Base-by-base conservation (phyloP, 192 early-diverging fungal species). In the Umbelopsis vinacea region DNA sequence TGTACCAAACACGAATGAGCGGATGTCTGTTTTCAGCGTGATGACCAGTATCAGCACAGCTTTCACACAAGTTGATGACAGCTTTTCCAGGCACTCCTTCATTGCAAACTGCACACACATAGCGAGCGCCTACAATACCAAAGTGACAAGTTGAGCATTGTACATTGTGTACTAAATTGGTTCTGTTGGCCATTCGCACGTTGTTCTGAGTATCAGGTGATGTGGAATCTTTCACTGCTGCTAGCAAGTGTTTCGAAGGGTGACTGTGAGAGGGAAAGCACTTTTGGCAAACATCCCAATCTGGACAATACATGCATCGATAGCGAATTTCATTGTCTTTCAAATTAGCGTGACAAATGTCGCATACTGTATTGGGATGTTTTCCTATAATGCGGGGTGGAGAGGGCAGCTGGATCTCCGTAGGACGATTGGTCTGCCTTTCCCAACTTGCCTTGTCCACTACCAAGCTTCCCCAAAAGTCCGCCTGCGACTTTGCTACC, bases 21-120 rank as follows among this genome's bases (percentile, higher is more conserved):
- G 60, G 60, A 66, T 66, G 60, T 17, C 60, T 66, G 60, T 66
- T 38, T 6, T 66, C n/a, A 19, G 17, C 60, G 17, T 66, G 60
- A 3, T 6, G 5, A 12, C 60, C 0, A 17, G 0, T 66, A 14
- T 66, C 35, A 19, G 29, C 60, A 22, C 60, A 66, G 35, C 38
- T n/a, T 15, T 66, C 60, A 43, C 60, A 66, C 14, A 66, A 12
- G 60, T 43, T 66, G 12, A 66, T 23, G 21, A 0, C 14, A 35
- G 60, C 17, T 6, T 23, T 15, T 19, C 35, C 60, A 19, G 60
- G 60, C 6, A 26, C 23, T 17, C 15, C 15, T 15, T 22, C 35
- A 2, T 17, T 66, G 6, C 60, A 66, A 35, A 38, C 23, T 17
- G 60, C 38, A 19, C 60, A 66, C 0, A 66, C 60, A 6, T 23